A percentile compares a stretch with the other conserved stretches of the same genome.
phyloP scores from a whole-genome alignment of 192 early-diverging fungal genomes.

The Diversispora epigaea region DNA sequence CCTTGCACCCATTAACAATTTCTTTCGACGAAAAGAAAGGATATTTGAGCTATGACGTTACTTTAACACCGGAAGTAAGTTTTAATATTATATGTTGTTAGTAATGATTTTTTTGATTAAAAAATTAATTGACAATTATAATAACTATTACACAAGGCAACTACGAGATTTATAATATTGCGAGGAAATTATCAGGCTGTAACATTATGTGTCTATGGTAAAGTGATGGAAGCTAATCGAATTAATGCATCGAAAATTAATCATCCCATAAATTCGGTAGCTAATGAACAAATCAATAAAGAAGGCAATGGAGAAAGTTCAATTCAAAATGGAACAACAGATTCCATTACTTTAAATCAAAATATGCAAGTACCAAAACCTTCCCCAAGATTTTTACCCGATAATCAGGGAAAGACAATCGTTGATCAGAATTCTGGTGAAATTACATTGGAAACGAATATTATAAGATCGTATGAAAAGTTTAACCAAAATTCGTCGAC shows the following conservation, averaged over 20 bases:
- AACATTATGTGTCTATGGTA: slow-evolving; percentile 35
- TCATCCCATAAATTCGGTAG: neutral
- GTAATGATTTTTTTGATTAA: neutral
- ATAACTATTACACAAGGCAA: slow-evolving; percentile 19
- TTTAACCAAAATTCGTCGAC: too few relatives aligned
- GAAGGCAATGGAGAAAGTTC: neutral
- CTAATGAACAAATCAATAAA: slow-evolving; percentile 11
- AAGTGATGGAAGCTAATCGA: slow-evolving; percentile 21
- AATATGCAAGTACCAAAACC: neutral
- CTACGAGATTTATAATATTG: slow-evolving; percentile 34
- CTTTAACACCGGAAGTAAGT: slow-evolving; percentile 24
- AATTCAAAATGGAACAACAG: slow-evolving; percentile 7
- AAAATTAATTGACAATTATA: neutral
- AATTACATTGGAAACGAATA: too few relatives aligned
- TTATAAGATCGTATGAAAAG: too few relatives aligned
- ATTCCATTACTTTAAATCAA: neutral
- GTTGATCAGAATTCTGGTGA: too few relatives aligned
- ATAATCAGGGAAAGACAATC: neutral
- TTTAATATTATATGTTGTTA: neutral
- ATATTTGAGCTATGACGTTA: slow-evolving; percentile 32
- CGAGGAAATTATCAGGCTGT: slow-evolving; percentile 32
- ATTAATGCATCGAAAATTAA: neutral
- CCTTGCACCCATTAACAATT: slow-evolving; percentile 32
- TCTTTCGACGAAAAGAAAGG: slow-evolving; percentile 33
- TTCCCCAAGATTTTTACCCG: neutral